Base-by-base conservation (phyloP, 805 yeast genomes). In the Komagataella ulmi region DNA sequence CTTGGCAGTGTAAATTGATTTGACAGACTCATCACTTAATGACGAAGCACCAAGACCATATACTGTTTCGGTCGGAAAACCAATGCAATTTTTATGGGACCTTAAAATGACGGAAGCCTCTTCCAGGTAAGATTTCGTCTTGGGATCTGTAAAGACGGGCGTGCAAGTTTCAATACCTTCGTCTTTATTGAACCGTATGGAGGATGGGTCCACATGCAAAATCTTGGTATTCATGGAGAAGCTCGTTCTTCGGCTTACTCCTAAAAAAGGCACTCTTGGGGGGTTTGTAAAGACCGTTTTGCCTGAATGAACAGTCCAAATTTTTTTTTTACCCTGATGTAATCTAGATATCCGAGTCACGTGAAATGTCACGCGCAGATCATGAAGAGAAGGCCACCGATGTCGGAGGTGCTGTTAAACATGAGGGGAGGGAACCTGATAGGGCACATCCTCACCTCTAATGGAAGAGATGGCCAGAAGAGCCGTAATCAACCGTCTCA, bases 11-110 rank as follows among this genome's bases (percentile, higher is more conserved):
- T 89, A 93, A 7, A 93, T 93, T 47, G 82, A 77, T 53, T 66
- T 63, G 2, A 90, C 96, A 0, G 95, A 77, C 4, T 77, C 79
- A 51, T 88, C 88, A 51, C 72, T 74, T 49, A 87, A 69, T 0
- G 95, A 86, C 3, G 90, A 83, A 1, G 93, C 99, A 0, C 96
- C 99, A 1, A 93, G 73, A 0, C 99, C 99, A 64, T 93, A 93
- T 0, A 93, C 99, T 0, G 99, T 93, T 62, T 93, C 99, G 0
- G 99, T 88, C 1, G 99, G 99, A 59, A 93, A 90, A 0, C 91
- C 98, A 12, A 93, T 89, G 0, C 83, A 88, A 24, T 80, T 70
- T 44, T 74, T 62, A 0, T 83, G 69, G 2, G 65, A 64, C 17
- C 69, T 64, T 3, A 89, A 65, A 3, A 81, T 66, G 2, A 68